Base-by-base conservation (phyloP, 2,329 filamentous ascomycete genomes). In the Acrocalymma vagum region DNA sequence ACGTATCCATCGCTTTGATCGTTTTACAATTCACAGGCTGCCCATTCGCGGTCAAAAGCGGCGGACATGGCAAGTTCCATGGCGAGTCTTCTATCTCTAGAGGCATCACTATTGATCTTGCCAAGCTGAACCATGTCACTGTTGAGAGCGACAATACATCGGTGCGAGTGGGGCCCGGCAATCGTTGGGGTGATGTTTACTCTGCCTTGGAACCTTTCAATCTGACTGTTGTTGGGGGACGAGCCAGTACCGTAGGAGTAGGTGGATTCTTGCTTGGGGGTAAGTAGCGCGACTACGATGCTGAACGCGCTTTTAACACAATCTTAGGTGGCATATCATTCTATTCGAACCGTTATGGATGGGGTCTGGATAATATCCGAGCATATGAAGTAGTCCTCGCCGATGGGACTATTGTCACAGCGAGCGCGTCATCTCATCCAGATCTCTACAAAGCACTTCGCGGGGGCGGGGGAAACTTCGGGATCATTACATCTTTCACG, bases 381-480 rank as follows among this genome's bases (percentile, higher is more conserved):
- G 46, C 51, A 21, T 70, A 54, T 33, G 59, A 72, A 40, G 29
- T 55, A 9, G 50, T 48, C 6, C 62, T 68, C 17, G 45, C 45
- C 6, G 48, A 38, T 23, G 51, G 48, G 5, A 18, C 18, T 9
- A 14, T 46, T n/a, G 14, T 39, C 4, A 35, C 10, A n/a, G 45
- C 38, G 11, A 57, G 59, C 13, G 58, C 56, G 3, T 43, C 53
- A 24, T 23, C 63, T 15, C 67, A 73, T 38, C 30, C 42, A 2
- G 71, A 75, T 26, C 66, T 72, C 6, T 72, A 65, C 51, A 54
- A 45, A 25, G 66, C 65, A 1, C 46, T 70, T n/a, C 61, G 64
- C 10, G 67, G 68, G 14, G 60, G 57, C 3, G 49, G 50, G 3
- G 51, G 46, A 24, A 61, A 56, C 25, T 59, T 60, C 29, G 73